Percentiles rank a stretch among this genome's conserved stretches.
These are phyloP conservation scores for Xerocomus spinulosus DNA, from an alignment of 768 basidiomycete species.

Conservation along the genomic window DNA sequence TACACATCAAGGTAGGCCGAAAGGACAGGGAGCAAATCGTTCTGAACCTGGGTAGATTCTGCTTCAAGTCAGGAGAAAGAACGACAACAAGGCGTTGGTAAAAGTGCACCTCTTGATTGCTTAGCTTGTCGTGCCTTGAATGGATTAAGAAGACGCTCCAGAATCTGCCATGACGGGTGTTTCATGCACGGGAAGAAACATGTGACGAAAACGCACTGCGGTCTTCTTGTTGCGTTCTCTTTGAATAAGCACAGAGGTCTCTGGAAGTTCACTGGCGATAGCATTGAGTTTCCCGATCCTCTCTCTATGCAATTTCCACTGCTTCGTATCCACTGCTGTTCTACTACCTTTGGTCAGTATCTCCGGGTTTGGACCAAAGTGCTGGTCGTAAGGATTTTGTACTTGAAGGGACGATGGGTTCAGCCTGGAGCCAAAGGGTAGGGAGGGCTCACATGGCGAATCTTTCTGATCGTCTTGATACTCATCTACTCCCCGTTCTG, in stretches of 20 bases:
- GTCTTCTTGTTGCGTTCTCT: constrained; percentile 22
- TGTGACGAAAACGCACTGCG: constrained; percentile 15
- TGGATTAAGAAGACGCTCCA: constrained; percentile 51
- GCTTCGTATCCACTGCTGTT: constrained; percentile 46
- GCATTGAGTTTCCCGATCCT: constrained; percentile 51
- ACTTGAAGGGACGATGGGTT: constrained; percentile 9
- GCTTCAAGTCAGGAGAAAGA: constrained; percentile 3
- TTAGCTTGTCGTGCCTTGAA: constrained; percentile 54
- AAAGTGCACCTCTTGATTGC: constrained; percentile 44
- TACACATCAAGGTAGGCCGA: constrained; percentile 75
- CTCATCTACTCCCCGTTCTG: constrained; percentile 28
- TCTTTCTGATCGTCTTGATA: constrained; percentile 31
- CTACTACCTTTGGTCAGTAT: constrained; percentile 47
- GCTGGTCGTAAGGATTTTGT: constrained; percentile 58
- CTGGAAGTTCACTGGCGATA: constrained; percentile 44
- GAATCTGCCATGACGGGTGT: constrained; percentile 37
- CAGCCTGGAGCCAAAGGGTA: neutral
- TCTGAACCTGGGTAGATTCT: constrained; percentile 56
- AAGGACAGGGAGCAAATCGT: constrained; percentile 61
- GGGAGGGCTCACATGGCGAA: constrained; percentile 9
- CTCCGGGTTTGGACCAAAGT: constrained; percentile 64
- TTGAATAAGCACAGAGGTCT: constrained; percentile 32
- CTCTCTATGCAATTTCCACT: constrained; percentile 53
- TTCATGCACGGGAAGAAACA: neutral
- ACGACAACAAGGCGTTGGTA: neutral